phyloP scores from a whole-genome alignment of 2,329 filamentous ascomycete genomes.

The Monosporascus sp. region DNA sequence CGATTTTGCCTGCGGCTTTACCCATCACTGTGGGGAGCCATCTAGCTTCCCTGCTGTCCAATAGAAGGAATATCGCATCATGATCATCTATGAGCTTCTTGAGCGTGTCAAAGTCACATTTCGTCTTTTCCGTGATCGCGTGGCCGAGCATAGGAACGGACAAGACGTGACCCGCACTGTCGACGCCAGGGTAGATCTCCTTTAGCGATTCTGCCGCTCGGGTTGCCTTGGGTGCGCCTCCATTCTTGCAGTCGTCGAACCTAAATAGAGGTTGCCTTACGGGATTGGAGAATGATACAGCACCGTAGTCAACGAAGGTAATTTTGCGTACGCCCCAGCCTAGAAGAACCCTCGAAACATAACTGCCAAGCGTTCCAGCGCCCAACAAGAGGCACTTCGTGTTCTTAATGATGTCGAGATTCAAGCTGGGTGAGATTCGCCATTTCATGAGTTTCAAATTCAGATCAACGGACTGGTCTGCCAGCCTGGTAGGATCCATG shows the following conservation, averaged over 20 bases:
- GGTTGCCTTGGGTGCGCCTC: constrained; percentile 77
- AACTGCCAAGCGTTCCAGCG: constrained; percentile 88
- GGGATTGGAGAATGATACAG: constrained; percentile 92
- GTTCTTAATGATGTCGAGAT: constrained; percentile 83
- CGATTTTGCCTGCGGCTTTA: constrained; percentile 87
- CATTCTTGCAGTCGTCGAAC: constrained; percentile 82
- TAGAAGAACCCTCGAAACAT: constrained; percentile 86
- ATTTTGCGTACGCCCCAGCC: constrained; percentile 95
- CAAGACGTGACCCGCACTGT: constrained; percentile 72
- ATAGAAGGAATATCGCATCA: constrained; percentile 91
- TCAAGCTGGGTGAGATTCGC: constrained; percentile 83
- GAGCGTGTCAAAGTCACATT: constrained; percentile 69
- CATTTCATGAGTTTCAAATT: constrained; percentile 99
- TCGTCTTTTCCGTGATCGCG: constrained; percentile 70
- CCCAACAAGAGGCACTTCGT: constrained; percentile 88
- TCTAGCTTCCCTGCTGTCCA: constrained; percentile 90
- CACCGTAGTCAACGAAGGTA: constrained; percentile 90
- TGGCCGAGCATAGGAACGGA: constrained; percentile 96
- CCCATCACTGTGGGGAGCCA: constrained; percentile 97
- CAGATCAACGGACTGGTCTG: constrained; percentile 90
- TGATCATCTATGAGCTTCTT: constrained; percentile 73
- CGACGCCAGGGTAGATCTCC: constrained; percentile 86
- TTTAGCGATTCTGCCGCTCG: constrained; percentile 74
- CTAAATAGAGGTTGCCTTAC: constrained; percentile 90
- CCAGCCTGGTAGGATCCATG: constrained; percentile 83